Base-by-base conservation (phyloP, 768 basidiomycete species). In the Boletus sensibilis region DNA sequence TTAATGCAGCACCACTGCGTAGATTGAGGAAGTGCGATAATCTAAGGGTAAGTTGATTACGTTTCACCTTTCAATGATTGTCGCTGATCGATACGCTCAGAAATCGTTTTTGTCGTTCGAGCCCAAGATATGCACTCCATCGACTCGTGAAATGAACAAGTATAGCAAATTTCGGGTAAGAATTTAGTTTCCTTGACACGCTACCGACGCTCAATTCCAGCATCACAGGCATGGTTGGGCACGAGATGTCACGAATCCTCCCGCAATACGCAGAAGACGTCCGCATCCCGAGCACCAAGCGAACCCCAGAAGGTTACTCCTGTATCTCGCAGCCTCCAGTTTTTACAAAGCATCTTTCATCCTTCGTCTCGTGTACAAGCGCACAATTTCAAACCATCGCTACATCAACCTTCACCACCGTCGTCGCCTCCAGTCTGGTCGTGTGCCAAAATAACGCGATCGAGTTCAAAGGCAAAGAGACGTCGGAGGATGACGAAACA, bases 391-490 rank as follows among this genome's bases (percentile, higher is more conserved):
- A 20, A 46, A 33, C 20, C 50, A 33, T 25, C 44, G 6, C 10
- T 38, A 16, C 14, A 4, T 45, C 46, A 34, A 4, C 16, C n/a
- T 45, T 56, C 39, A 9, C 13, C 35, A 21, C 8, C 14, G 4
- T 40, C 33, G 5, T 7, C 11, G 2, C 47, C 31, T 45, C 50
- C 50, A 3, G 21, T 55, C 13, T 68, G 63, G 60, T 55, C 63
- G 31, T 67, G 65, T 53, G 60, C 56, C 13, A 56, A 60, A 45
- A 68, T 65, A 54, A 56, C 66, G 2, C 56, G 53, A 48, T 56
- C 57, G 14, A 37, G 31, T 27, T 43, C 38, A 10, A 57, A 64
- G 48, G 35, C 3, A 18, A 48, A 48, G 58, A 54, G 12, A 20
- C 41, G 42, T n/a, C 47, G 23, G 38, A 53, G 38, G 43, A 53